These are phyloP conservation scores for Nakazawaea ernobii DNA, from an alignment of 805 yeast genomes.

Conservation along the genomic window DNA sequence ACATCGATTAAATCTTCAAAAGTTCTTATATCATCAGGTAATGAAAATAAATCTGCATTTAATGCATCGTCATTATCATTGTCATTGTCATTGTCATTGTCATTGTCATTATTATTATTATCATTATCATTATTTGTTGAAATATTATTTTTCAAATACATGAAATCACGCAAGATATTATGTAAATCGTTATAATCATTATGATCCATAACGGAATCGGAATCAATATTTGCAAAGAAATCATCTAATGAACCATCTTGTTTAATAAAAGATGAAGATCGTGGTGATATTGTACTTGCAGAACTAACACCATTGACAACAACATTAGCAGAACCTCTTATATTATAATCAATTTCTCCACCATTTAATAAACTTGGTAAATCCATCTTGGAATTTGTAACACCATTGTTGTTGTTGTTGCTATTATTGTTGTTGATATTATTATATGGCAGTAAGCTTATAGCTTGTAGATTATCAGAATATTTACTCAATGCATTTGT, in stretches of 20 bases:
- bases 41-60: slow-evolving; percentile 1
- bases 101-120: too few species aligned
- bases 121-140: too few species aligned
- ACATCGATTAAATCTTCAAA: slow-evolving; percentile 9
- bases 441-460: slow-evolving; percentile 6
- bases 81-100: neutral
- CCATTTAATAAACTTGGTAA: slow-evolving; percentile 8
- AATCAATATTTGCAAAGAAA: slow-evolving; percentile 5
- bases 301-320: neutral
- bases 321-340: neutral
- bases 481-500: slow-evolving; percentile 2
- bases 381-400: slow-evolving; percentile 7
- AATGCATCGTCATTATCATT: neutral
- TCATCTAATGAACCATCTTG: slow-evolving; percentile 6
- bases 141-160: slow-evolving; percentile 23
- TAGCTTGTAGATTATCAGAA: slow-evolving; percentile 6
- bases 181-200: slow-evolving; percentile 24
- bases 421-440: neutral
- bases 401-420: neutral
- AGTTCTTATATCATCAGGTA: slow-evolving; percentile 8
- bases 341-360: neutral
- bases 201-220: neutral
- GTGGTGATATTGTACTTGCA: slow-evolving; percentile 1
- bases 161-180: slow-evolving; percentile 31
- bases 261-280: neutral